Evolutionary conservation across 768 basidiomycete species (phyloP), one percentile per base, ranked within the genome.

Genomic region (Mycena rosella): DNA sequence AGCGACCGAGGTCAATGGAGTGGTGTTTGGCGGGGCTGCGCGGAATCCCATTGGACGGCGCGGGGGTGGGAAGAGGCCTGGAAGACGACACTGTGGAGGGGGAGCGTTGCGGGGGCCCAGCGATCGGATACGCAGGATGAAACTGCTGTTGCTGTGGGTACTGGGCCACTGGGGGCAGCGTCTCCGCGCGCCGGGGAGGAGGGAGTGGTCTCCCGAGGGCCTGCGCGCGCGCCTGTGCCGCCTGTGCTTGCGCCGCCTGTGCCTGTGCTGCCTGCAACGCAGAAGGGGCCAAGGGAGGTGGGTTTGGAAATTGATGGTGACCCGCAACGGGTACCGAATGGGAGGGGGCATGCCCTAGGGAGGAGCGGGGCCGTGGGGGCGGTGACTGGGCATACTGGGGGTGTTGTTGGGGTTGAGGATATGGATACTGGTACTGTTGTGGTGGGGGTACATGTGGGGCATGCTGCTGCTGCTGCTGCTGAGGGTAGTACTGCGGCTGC

Each of bases 1-100:
- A 81, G 76, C 27, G 84, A 76, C 32, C 81, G 76, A 27, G 83
- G 81, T 85, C 82, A 22, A 71, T 13, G 2, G 70, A 71, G 3
- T 71, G 70, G 22, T 68, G 70, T 27, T 65, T 67, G 1, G 40
- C 66, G 15, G 66, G 49, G 15, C 54, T 67, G 7, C 70, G 62
- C 11, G 65, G 44, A 18, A 60, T 48, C 22, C 34, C 58, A 3
- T 49, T 36, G 76, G 78, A 32, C 73, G 73, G 29, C 51, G 65
- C 38, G 22, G 74, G 76, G 6, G 73, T 74, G 53, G 69, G 69
- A 52, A 72, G 69, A 27, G 74, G 71, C 5, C 71, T 40, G 7
- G 73, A 70, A 32, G 68, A 22, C 8, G 71, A 67, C 20, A 58
- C 20, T 10, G 58, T 34, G 42, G 63, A 68, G 18, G 61, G 15